Conservation (phyloP, 148 eudicot species). For the Beta vulgaris region DNA sequence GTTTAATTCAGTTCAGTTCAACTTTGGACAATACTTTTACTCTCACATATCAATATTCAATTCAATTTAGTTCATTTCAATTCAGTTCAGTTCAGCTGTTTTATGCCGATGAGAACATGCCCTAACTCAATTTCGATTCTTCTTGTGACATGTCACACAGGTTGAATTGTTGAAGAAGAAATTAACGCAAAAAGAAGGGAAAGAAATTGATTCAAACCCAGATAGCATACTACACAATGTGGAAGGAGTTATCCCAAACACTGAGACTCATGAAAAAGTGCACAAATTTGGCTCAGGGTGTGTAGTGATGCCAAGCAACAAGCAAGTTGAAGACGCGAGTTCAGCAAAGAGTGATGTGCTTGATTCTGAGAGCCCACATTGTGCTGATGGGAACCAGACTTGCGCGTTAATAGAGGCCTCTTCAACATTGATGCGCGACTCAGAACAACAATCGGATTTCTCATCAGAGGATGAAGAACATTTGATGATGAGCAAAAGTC, state of each 20-base stretch:
- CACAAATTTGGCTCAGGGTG: background rate
- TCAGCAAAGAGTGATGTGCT: conserved; percentile 63
- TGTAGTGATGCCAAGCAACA: conserved; percentile 6
- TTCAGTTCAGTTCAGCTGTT: no score
- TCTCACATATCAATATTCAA: no score
- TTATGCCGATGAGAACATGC: background rate
- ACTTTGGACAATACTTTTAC: no score
- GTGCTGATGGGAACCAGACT: conserved; percentile 24
- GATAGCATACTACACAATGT: conserved; percentile 1
- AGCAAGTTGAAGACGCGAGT: conserved; percentile 50
- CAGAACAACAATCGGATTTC: conserved; percentile 34
- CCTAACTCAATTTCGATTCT: background rate
- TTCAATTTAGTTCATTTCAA: no score
- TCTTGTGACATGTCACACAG: conserved; percentile 23
- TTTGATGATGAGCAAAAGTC: conserved; percentile 27
- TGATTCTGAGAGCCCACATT: conserved; percentile 64
- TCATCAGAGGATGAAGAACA: conserved; percentile 41
- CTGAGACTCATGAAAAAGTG: background rate
- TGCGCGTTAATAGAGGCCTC: conserved; percentile 26
- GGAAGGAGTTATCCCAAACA: background rate
- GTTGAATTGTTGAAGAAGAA: conserved; percentile 35
- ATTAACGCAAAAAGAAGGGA: conserved; percentile 26
- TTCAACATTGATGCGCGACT: conserved; percentile 28
- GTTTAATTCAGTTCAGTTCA: no score
- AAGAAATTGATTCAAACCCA: conserved; percentile 6